phyloP scores from a whole-genome alignment of 139 green algal species.

The Haematococcus lacustris region DNA sequence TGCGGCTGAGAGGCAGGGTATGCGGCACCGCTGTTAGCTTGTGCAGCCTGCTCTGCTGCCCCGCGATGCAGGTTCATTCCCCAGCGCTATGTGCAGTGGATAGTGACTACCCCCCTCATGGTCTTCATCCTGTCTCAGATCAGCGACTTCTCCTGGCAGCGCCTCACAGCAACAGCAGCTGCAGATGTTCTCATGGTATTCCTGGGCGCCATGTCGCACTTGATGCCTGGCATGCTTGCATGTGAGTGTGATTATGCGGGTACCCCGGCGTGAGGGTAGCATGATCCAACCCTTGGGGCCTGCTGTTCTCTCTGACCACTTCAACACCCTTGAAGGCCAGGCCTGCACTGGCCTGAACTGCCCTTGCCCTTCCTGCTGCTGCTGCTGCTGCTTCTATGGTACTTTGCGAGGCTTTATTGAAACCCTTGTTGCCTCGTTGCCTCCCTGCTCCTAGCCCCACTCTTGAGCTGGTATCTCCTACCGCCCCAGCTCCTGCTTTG shows the following conservation, averaged over 20 bases:
- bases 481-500: too few species aligned
- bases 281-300: too few species aligned
- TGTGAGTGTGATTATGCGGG: conserved; percentile 12
- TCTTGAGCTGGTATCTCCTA: too few species aligned
- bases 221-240: conserved; percentile 12
- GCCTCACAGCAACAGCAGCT: conserved; percentile 9
- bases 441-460: too few species aligned
- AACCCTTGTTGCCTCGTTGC: too few species aligned
- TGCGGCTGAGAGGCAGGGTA: too few species aligned
- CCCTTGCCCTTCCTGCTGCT: neutral
- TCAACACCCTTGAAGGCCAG: neutral
- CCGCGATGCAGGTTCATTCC: conserved; percentile 18
- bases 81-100: conserved; percentile 46
- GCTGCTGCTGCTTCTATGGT: neutral
- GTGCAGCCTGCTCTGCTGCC: too few species aligned
- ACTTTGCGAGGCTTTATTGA: neutral
- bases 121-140: conserved; percentile 44
- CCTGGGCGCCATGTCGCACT: conserved; percentile 6
- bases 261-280: neutral
- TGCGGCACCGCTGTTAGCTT: too few species aligned
- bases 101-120: conserved; percentile 49
- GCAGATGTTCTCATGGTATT: conserved; percentile 46
- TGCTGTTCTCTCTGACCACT: too few species aligned
- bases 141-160: conserved; percentile 21
- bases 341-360: neutral